These are phyloP conservation scores for Osmozyma mogii DNA, from an alignment of 805 yeast genomes.

Conservation along the genomic window DNA sequence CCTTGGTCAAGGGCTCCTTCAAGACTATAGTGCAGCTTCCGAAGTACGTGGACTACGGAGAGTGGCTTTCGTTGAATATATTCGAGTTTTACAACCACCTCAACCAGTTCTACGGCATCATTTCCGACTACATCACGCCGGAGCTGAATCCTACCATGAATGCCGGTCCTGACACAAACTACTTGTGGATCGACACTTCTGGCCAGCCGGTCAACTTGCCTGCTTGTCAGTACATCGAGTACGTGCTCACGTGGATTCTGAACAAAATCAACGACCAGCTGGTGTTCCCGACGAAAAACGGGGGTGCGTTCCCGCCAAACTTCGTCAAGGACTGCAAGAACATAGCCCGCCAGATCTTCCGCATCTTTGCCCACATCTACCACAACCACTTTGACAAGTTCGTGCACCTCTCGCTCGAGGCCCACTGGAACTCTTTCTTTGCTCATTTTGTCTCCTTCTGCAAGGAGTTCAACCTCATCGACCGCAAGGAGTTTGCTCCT, in stretches of 20 bases:
- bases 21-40: conserved; percentile 94
- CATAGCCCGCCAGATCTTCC: conserved; percentile 84
- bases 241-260: conserved; percentile 84
- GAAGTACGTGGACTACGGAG: conserved; percentile 87
- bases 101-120: conserved; percentile 83
- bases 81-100: conserved; percentile 84
- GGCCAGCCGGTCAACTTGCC: conserved; percentile 82
- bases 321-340: conserved; percentile 78
- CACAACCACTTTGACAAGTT: conserved; percentile 91
- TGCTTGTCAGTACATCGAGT: conserved; percentile 88
- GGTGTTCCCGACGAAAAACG: conserved; percentile 85
- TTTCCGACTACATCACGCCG: conserved; percentile 85
- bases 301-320: conserved; percentile 82
- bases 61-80: conserved; percentile 91
- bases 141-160: conserved; percentile 89
- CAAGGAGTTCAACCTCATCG: conserved; percentile 77
- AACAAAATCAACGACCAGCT: conserved; percentile 83
- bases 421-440: conserved; percentile 97
- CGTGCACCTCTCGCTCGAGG: conserved; percentile 86
- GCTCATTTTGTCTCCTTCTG: conserved; percentile 88
- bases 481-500: conserved; percentile 73
- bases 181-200: conserved; percentile 76
- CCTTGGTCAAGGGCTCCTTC: conserved; percentile 92
- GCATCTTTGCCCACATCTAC: conserved; percentile 92
- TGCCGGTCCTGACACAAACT: conserved; percentile 90